Evolutionary conservation across 2,329 filamentous ascomycete genomes (phyloP).

Genomic region (Colletotrichum somersetense): DNA sequence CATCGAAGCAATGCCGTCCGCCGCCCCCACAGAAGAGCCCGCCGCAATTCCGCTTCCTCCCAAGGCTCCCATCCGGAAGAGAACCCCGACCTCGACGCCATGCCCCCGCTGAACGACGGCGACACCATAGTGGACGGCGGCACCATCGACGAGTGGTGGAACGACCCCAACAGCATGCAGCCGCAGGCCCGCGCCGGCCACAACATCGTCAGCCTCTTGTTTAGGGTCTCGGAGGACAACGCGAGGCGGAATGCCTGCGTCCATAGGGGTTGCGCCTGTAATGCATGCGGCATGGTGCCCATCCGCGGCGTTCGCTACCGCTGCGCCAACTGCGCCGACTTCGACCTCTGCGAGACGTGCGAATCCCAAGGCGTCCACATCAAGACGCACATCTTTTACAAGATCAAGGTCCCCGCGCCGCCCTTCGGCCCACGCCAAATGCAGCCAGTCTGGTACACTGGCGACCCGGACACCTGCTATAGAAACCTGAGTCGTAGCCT

Average conservation of each 20-base stretch:
- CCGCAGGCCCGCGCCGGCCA: slow-evolving; percentile 72
- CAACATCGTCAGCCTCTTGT: slow-evolving; percentile 86
- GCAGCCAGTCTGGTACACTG: slow-evolving; percentile 88
- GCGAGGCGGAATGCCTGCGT: slow-evolving; percentile 89
- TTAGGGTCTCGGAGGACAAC: slow-evolving; percentile 94
- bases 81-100: slow-evolving; percentile 52
- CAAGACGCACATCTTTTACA: slow-evolving; percentile 97
- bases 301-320: slow-evolving; percentile 94
- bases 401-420: slow-evolving; percentile 90
- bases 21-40: slow-evolving; percentile 56
- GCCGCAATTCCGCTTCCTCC: slow-evolving; percentile 57
- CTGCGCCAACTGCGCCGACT: slow-evolving; percentile 95
- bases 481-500: slow-evolving; percentile 75
- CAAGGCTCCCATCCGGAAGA: slow-evolving; percentile 60
- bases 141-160: slow-evolving; percentile 65
- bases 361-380: slow-evolving; percentile 83
- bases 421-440: slow-evolving; percentile 85
- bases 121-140: slow-evolving; percentile 56
- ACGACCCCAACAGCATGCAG: slow-evolving; percentile 57
- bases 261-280: slow-evolving; percentile 92
- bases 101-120: slow-evolving; percentile 50
- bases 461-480: slow-evolving; percentile 80
- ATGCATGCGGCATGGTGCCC: slow-evolving; percentile 86
- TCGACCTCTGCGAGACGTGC: slow-evolving; percentile 94
- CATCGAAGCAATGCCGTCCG: slow-evolving; percentile 78